Base-by-base conservation (phyloP, 345 rosid species). In the Kandelia obovata region DNA sequence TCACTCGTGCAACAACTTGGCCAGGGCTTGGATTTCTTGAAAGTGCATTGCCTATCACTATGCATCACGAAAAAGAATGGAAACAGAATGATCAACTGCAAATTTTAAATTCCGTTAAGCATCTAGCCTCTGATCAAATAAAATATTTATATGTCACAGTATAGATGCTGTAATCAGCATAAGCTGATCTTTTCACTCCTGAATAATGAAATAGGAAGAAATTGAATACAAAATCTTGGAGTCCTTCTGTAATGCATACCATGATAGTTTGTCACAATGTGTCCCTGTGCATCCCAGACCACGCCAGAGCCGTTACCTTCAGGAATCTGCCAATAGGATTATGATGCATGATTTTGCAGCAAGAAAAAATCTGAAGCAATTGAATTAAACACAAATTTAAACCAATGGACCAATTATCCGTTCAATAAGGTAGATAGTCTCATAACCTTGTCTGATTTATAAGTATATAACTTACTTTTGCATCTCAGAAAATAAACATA, bases 251-350 rank as follows among this genome's bases (percentile, higher is more conserved):
- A 77, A 83, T 9, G 76, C 83, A 80, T 85, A 91, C 98, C 98
- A 55, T 94, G 98, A 82, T 88, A 94, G 77, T 94, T 94, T 47
- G 98, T 94, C 55, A 94, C 95, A 64, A 94, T 84, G 73, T 94
- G 96, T 67, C 98, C 98, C 58, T 83, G 73, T 69, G 63, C 85
- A 80, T 89, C 88, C 98, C 98, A 94, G 56, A 94, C 96, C 21
- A 91, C 97, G 35, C 98, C 98, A n/a, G 97, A 94, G 57, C 98
- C 98, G 77, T 94, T 94, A 80, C 98, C 98, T 86, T 94, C 98
- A 2, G 96, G 98, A 80, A 94, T 79, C 98, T 94, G 83, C 39
- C 8, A 75, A 72, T n/a, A 69, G 21, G 30, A 19, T 27, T 32
- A 21, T 13, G 4, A 65, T n/a, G 11, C 53, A 62, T 28, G 10